Base-by-base conservation (phyloP, 352 stramenopile genomes). In the Saprolegnia diclina region DNA sequence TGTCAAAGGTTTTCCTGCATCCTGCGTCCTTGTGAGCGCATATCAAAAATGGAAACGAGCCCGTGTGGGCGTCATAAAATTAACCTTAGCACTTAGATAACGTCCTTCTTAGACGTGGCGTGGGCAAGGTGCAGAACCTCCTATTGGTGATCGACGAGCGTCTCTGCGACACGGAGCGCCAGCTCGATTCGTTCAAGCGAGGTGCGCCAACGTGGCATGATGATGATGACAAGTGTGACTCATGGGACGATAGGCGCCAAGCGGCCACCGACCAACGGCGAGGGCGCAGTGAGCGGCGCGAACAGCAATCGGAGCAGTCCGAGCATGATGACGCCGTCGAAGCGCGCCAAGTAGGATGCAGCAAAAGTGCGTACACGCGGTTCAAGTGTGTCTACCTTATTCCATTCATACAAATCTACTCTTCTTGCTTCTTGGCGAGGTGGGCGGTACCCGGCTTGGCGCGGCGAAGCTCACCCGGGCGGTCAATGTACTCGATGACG, bases 401-500 rank as follows among this genome's bases (percentile, higher is more conserved):
- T 59, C 24, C 52, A 21, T 16, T 59, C 52, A 59, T 59, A 59
- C 52, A 59, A 59, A 42, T 59, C 52, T 59, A 59, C 63, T 69
- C 48, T 55, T 66, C 57, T 21, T 38, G 62, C 63, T 69, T 69
- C 14, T 38, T 44, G 11, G 13, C 13, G 35, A 59, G 52, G 52
- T 59, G 52, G 10, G 63, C 63, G 24, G 44, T 69, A 38, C 63
- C 63, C 3, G 83, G 83, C 71, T 85, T 87, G 14, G 83, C 79
- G 76, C 90, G 91, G 65, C 87, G 87, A 72, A 93, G 90, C 82
- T 95, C 87, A 70, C 87, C 87, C 19, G 81, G 81, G 75, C 87
- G 85, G 74, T 99, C 96, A 22, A 99, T 90, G 82, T 98, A 99
- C 87, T 99, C 96, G 79, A 99, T 98, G 22, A 98, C 75, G 16